These are phyloP conservation scores for Willaertia magna DNA, from an alignment of 208 protist species.

Conservation along the genomic window DNA sequence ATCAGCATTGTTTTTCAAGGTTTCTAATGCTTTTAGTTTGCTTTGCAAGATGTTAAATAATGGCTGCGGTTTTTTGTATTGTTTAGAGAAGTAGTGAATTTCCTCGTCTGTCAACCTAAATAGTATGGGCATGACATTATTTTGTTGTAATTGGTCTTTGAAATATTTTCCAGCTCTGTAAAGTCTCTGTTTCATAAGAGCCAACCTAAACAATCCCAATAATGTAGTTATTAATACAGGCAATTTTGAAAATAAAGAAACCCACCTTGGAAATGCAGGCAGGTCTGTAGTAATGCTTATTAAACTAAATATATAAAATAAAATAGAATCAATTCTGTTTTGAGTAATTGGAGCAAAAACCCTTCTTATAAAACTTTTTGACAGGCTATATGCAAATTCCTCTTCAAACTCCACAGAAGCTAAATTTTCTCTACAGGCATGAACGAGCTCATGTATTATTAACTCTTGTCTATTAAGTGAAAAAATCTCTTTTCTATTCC, in stretches of 20 bases:
- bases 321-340: not conserved
- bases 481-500: not conserved
- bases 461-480: not conserved
- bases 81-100: not conserved
- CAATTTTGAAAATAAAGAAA: not conserved
- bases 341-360: not conserved
- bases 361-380: not conserved
- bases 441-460: not conserved
- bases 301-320: not conserved
- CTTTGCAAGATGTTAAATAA: too few species aligned
- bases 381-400: not conserved
- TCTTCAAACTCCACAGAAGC: not conserved
- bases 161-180: not conserved
- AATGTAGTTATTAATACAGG: not conserved
- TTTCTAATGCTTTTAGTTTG: too few species aligned
- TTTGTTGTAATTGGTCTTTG: too few species aligned
- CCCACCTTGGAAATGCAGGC: not conserved
- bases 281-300: not conserved
- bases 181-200: not conserved
- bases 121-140: not conserved
- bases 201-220: not conserved
- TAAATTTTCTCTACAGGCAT: not conserved
- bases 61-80: not conserved
- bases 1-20: too few species aligned
- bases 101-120: not conserved